Evolutionary conservation across 2,329 filamentous ascomycete species (phyloP), one percentile per base, ranked within the genome.

Genomic region (Microdochium paspali): DNA sequence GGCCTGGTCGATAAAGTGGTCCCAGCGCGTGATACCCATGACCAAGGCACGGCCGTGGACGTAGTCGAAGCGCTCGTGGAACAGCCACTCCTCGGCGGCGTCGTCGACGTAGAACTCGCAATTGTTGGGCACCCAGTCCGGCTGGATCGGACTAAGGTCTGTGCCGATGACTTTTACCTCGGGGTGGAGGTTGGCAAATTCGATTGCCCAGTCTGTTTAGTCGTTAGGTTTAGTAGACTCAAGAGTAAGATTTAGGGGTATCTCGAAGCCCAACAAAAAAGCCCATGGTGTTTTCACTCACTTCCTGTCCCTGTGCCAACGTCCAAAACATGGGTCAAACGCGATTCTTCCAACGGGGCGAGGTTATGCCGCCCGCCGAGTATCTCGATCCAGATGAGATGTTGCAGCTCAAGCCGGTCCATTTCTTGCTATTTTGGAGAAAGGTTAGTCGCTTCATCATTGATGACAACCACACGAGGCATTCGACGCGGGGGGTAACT

Each of bases 81-180:
- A 56, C 54, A 74, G 69, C 39, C 50, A 52, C 1, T 58, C 58
- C 44, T 60, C 60, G 53, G 66, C 57, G 21, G 76, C 72, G 55
- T 84, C 78, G 59, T 83, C 79, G 45, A 55, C 51, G 35, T 53
- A 45, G 28, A 54, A 55, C 13, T 49, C 49, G 47, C 51, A 53
- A 44, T 55, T 55, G 35, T 47, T 25, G 24, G 53, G 53, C 18
- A 54, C 46, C 28, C 49, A 56, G 18, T 53, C 51, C 24, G 54
- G 54, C 47, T 56, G 54, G 44, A 56, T 56, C 3, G 53, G 53
- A 12, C 46, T 49, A 31, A 55, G 47, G 43, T 55, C 53, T 9
- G 51, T 54, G n/a, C 53, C 53, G 21, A 55, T 39, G 20, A 54
- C 52, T 28, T 53, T 45, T 6, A 53, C 52, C 3, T 53, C 20